Percentiles rank a stretch among this genome's conserved stretches.
phyloP scores from a whole-genome alignment of 108 stramenopile species.

The Skeletonema tropicum region DNA sequence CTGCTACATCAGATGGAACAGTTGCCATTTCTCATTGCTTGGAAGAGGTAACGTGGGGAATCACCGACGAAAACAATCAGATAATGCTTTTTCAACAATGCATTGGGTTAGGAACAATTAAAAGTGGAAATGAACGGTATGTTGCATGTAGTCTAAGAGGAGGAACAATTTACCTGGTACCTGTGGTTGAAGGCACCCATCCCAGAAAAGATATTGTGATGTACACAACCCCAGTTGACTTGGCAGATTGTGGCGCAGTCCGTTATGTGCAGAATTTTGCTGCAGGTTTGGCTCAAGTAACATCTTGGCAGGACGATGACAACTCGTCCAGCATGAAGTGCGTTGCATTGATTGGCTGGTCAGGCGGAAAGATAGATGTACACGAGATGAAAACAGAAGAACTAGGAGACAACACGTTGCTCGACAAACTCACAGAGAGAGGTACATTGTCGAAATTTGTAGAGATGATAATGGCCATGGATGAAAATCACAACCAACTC shows the following conservation, averaged over 20 bases:
- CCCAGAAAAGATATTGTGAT: slow-evolving; percentile 14
- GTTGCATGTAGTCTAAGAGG: slow-evolving; percentile 67
- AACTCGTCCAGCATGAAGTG: slow-evolving; percentile 21
- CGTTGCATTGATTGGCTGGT: slow-evolving; percentile 43
- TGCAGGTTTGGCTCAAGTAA: slow-evolving; percentile 41
- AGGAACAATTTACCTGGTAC: slow-evolving; percentile 67
- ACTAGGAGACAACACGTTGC: neutral
- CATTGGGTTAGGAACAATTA: slow-evolving; percentile 32
- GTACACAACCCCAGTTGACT: slow-evolving; percentile 40
- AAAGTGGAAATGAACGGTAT: slow-evolving; percentile 23
- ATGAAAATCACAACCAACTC: neutral
- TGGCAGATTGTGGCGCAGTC: slow-evolving; percentile 42
- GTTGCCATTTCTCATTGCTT: slow-evolving; percentile 38
- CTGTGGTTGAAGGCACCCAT: slow-evolving; percentile 22
- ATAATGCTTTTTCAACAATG: slow-evolving; percentile 34
- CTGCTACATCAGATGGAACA: slow-evolving; percentile 45
- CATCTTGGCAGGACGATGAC: slow-evolving; percentile 14
- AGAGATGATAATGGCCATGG: neutral
- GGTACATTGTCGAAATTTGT: neutral
- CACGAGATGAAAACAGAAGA: slow-evolving; percentile 30
- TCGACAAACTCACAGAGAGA: neutral
- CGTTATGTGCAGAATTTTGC: slow-evolving; percentile 64
- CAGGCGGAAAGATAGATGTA: slow-evolving; percentile 63
- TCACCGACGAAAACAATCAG: slow-evolving; percentile 34
- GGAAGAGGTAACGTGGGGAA: slow-evolving; percentile 38